phyloP scores from a whole-genome alignment of 768 basidiomycete genomes.

The Porphyrellus cyaneotinctus region DNA sequence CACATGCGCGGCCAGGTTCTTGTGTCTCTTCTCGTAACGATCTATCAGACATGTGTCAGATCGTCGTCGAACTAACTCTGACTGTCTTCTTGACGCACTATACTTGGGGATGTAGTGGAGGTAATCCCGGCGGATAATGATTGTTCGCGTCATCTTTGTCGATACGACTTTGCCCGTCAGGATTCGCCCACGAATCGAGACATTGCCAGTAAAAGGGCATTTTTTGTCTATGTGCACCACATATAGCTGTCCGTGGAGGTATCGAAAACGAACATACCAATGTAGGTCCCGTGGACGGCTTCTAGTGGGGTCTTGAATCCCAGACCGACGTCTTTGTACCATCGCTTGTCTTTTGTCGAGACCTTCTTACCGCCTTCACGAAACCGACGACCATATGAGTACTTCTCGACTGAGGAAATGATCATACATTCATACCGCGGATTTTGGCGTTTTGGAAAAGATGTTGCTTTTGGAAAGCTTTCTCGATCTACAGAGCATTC shows the following conservation, averaged over 20 bases:
- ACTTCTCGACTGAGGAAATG: not conserved
- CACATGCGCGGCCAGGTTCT: slow-evolving; percentile 95
- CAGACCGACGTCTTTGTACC: slow-evolving; percentile 98
- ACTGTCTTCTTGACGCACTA: slow-evolving; percentile 52
- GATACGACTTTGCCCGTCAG: slow-evolving; percentile 96
- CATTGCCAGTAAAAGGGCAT: slow-evolving; percentile 95
- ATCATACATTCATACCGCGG: slow-evolving; percentile 60
- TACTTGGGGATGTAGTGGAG: slow-evolving; percentile 98
- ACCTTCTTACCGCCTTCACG: slow-evolving; percentile 77
- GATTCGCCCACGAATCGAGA: slow-evolving; percentile 99
- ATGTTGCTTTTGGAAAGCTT: slow-evolving; percentile 96
- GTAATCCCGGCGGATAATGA: slow-evolving; percentile 94
- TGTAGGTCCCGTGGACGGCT: slow-evolving; percentile 94
- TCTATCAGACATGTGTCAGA: slow-evolving; percentile 42
- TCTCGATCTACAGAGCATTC: slow-evolving; percentile 67
- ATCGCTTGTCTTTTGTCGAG: slow-evolving; percentile 91
- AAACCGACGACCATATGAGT: slow-evolving; percentile 10
- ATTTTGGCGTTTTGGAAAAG: slow-evolving; percentile 98
- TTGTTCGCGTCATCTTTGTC: slow-evolving; percentile 98
- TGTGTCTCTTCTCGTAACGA: slow-evolving; percentile 98
- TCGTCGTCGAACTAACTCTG: not conserved
- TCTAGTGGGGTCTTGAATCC: slow-evolving; percentile 96
- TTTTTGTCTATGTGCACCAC: slow-evolving; percentile 77
- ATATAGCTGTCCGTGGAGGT: not conserved
- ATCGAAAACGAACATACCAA: slow-evolving; percentile 56